phyloP scores from a whole-genome alignment of 805 yeast species.

The Teunomyces aglyptinius region DNA sequence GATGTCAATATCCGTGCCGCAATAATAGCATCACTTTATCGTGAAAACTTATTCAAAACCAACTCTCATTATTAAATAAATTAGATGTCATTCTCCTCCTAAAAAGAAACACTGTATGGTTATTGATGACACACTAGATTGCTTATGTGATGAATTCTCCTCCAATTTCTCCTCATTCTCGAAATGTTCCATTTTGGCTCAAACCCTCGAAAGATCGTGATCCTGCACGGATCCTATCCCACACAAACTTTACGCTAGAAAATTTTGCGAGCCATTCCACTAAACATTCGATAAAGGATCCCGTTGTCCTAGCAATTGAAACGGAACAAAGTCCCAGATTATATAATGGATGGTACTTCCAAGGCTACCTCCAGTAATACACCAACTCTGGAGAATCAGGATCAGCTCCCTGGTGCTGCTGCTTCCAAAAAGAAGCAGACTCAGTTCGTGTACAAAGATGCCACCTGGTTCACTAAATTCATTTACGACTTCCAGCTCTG shows the following conservation, averaged over 20 bases:
- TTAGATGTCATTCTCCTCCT: too few relatives aligned
- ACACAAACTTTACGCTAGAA: neutral
- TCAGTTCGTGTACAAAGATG: slow-evolving; percentile 8
- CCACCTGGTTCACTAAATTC: slow-evolving; percentile 25
- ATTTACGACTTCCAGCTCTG: slow-evolving; percentile 38
- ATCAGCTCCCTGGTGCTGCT: neutral
- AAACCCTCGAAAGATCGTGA: neutral
- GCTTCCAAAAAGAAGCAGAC: neutral
- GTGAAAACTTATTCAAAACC: too few relatives aligned
- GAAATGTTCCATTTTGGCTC: neutral
- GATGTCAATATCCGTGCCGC: too few relatives aligned
- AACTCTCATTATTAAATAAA: too few relatives aligned
- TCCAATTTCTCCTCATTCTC: neutral
- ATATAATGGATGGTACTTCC: neutral
- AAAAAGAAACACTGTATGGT: too few relatives aligned
- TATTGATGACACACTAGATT: too few relatives aligned
- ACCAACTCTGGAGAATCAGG: neutral
- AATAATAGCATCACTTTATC: too few relatives aligned
- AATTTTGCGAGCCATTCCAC: neutral
- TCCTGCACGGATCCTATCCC: neutral
- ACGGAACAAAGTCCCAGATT: neutral
- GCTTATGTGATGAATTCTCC: too few relatives aligned
- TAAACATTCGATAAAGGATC: neutral
- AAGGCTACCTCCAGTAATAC: neutral
- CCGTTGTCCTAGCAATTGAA: neutral